Conservation (phyloP, 495 filamentous ascomycete genomes). For the Tuber melanosporum region DNA sequence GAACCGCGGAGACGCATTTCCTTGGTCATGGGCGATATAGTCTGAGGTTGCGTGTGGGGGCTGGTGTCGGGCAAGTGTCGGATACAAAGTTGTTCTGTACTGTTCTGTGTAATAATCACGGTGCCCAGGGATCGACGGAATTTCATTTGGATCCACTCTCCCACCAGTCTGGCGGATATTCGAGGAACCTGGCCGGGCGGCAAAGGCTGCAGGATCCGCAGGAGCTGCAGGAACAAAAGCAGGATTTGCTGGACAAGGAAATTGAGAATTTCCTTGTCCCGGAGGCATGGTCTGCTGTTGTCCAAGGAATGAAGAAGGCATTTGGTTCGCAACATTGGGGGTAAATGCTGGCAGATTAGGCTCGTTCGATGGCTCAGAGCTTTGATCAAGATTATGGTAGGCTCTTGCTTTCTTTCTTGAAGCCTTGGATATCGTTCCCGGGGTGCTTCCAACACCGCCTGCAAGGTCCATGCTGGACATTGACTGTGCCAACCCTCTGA, state of each 20-base stretch:
- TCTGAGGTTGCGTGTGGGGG: slow-evolving; percentile 85
- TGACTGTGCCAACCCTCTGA: slow-evolving; percentile 67
- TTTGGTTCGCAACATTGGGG: slow-evolving; percentile 45
- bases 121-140: slow-evolving; percentile 81
- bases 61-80: slow-evolving; percentile 85
- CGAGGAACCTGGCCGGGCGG: slow-evolving; percentile 47
- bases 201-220: slow-evolving; percentile 54
- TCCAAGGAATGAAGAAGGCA: slow-evolving; percentile 44
- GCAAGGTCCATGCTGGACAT: slow-evolving; percentile 77
- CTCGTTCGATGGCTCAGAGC: slow-evolving; percentile 49
- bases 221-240: slow-evolving; percentile 53
- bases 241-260: slow-evolving; percentile 55
- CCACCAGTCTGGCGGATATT: slow-evolving; percentile 54
- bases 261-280: slow-evolving; percentile 55
- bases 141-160: slow-evolving; percentile 82
- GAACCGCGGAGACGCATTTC: slow-evolving; percentile 92
- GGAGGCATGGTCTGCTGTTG: slow-evolving; percentile 46
- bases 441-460: slow-evolving; percentile 52
- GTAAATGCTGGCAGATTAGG: slow-evolving; percentile 66
- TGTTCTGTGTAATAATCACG: slow-evolving; percentile 74
- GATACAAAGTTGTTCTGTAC: slow-evolving; percentile 80
- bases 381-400: slow-evolving; percentile 78
- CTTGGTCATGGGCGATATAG: slow-evolving; percentile 88
- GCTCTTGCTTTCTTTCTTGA: slow-evolving; percentile 86
- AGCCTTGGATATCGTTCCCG: slow-evolving; percentile 48